phyloP scores from a whole-genome alignment of 2,329 filamentous ascomycete species.

The Tolypocladium endophyticum region DNA sequence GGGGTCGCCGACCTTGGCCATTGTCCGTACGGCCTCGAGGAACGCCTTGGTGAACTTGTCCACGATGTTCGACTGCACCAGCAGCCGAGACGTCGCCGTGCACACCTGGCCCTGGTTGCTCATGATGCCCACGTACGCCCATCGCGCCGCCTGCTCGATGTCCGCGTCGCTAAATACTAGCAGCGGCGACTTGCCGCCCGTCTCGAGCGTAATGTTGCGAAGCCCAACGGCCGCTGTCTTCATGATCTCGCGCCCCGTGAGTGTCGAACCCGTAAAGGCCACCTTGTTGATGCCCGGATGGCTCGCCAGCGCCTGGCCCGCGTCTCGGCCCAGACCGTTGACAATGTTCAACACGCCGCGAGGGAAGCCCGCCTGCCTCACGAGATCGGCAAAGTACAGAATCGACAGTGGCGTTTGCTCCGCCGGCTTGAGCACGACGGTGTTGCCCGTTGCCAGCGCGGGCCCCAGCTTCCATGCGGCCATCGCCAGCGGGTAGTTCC shows the following conservation, averaged over 20 bases:
- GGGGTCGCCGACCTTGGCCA: conserved; percentile 58
- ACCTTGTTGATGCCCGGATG: conserved; percentile 66
- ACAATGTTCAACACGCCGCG: conserved; percentile 68
- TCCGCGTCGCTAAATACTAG: conserved; percentile 57
- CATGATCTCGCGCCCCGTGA: conserved; percentile 65
- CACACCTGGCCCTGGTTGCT: conserved; percentile 56
- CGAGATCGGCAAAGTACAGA: conserved; percentile 53
- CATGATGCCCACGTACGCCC: conserved; percentile 40
- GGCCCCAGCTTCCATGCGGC: conserved; percentile 65
- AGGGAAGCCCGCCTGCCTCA: conserved; percentile 66
- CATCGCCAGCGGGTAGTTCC: conserved; percentile 53
- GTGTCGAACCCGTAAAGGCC: conserved; percentile 68
- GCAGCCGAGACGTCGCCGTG: conserved; percentile 52
- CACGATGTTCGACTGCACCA: conserved; percentile 50
- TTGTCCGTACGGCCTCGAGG: conserved; percentile 44
- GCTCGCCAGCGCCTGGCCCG: conserved; percentile 56
- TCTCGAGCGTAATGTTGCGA: conserved; percentile 58
- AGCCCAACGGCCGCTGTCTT: conserved; percentile 57
- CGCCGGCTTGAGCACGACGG: conserved; percentile 53
- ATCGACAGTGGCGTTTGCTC: conserved; percentile 59
- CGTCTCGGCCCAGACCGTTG: conserved; percentile 59
- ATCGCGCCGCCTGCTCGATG: conserved; percentile 56
- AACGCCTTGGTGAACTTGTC: conserved; percentile 56
- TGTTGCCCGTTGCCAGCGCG: conserved; percentile 53
- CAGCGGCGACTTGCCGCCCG: conserved; percentile 56